These are phyloP conservation scores for Azolla pinnata DNA, from an alignment of 75 land plant genomes.

Conservation along the genomic window DNA sequence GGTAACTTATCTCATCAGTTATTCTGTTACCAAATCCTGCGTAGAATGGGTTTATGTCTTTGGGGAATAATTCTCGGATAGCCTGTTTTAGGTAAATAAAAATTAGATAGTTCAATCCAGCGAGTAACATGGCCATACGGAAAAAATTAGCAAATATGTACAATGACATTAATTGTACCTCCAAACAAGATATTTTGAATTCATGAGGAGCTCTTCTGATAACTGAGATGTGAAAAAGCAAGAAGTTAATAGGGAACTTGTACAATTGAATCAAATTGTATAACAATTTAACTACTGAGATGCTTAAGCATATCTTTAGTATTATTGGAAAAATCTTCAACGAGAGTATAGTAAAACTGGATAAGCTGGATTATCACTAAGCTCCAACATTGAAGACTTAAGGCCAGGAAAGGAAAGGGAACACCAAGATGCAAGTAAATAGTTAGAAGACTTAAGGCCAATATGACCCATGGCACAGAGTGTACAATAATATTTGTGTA, in stretches of 20 bases:
- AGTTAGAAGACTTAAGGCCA: no score
- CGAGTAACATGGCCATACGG: not conserved
- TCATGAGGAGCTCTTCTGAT: slow-evolving; percentile 98
- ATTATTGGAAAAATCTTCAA: no score
- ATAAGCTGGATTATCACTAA: no score
- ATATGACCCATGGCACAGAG: no score
- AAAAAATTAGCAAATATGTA: slow-evolving; percentile 1
- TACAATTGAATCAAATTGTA: not conserved
- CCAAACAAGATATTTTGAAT: slow-evolving; percentile 94
- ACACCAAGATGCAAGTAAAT: no score
- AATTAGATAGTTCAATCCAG: not conserved
- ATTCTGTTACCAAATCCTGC: slow-evolving; percentile 99
- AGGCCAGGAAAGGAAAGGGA: no score
- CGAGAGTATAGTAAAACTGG: no score
- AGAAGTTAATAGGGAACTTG: not conserved
- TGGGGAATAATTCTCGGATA: slow-evolving; percentile 74
- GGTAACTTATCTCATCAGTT: slow-evolving; percentile 97
- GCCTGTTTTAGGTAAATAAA: slow-evolving; percentile 40
- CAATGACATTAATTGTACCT: slow-evolving; percentile 34
- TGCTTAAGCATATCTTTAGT: not conserved
- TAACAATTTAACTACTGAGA: not conserved
- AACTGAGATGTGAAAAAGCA: slow-evolving; percentile 34
- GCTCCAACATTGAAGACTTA: no score
- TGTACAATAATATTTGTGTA: no score
- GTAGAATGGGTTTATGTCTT: slow-evolving; percentile 89